Percentiles rank a stretch among this genome's conserved stretches.
Conservation (phyloP, 2,329 filamentous ascomycete genomes). For the Plenodomus lindquistii region DNA sequence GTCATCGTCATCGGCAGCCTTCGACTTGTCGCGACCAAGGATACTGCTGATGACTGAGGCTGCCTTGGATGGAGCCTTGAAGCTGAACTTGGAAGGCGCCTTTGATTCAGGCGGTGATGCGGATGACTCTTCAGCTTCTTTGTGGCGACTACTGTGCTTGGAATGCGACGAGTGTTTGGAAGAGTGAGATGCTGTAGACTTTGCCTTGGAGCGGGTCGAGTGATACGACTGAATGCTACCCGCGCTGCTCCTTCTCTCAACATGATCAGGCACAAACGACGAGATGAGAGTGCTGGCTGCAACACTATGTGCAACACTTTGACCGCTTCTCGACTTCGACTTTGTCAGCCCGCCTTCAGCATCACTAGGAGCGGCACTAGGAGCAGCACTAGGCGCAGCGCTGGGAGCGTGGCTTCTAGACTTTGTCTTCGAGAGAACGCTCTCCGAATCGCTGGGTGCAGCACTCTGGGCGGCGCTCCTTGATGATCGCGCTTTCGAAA, state of each 20-base stretch:
- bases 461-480: background rate
- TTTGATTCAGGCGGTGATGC: conserved; percentile 30
- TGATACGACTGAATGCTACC: conserved; percentile 40
- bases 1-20: conserved; percentile 34
- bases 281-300: conserved; percentile 43
- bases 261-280: conserved; percentile 41
- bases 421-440: conserved; percentile 8
- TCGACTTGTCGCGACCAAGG: conserved; percentile 40
- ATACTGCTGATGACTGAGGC: conserved; percentile 42
- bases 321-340: conserved; percentile 8
- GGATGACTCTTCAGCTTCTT: conserved; percentile 21
- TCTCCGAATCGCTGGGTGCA: conserved; percentile 11
- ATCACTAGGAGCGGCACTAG: conserved; percentile 6
- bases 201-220: conserved; percentile 40
- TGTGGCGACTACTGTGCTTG: conserved; percentile 27
- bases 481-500: conserved; percentile 5
- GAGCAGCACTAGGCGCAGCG: conserved; percentile 4
- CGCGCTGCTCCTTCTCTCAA: conserved; percentile 29
- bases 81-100: conserved; percentile 21
- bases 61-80: conserved; percentile 29
- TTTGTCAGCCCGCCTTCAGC: conserved; percentile 13
- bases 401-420: conserved; percentile 6
- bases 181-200: conserved; percentile 31
- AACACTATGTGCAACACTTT: conserved; percentile 27
- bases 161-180: conserved; percentile 33